Percentiles rank a stretch among this genome's conserved stretches.
Evolutionary conservation across 768 basidiomycete species (phyloP).

Genomic region (Austroboletus festivus): DNA sequence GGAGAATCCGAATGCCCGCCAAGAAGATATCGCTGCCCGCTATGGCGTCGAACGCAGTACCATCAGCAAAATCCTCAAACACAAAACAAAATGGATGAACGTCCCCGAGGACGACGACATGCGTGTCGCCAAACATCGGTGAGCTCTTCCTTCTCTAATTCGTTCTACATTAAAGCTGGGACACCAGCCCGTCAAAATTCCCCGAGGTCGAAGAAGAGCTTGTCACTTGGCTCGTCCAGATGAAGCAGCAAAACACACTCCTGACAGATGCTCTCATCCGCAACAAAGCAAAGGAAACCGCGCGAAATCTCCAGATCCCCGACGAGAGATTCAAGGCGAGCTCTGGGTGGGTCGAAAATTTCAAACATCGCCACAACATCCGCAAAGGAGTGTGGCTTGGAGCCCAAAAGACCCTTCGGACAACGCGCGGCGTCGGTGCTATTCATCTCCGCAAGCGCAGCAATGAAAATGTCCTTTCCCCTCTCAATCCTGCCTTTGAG

Average conservation of each 20-base stretch:
- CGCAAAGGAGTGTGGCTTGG: conserved; percentile 59
- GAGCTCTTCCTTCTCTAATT: conserved; percentile 13
- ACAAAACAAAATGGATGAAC: conserved; percentile 79
- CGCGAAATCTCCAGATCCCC: conserved; percentile 49
- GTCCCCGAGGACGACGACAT: conserved; percentile 56
- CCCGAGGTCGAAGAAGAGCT: conserved; percentile 71
- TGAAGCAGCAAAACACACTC: conserved; percentile 42
- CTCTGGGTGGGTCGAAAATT: conserved; percentile 89
- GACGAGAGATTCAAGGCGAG: conserved; percentile 87
- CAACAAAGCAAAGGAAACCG: conserved; percentile 65
- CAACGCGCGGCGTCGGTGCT: conserved; percentile 29
- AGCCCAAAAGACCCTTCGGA: conserved; percentile 34
- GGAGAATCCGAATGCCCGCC: conserved; percentile 64
- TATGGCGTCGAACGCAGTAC: conserved; percentile 88
- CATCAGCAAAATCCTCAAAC: conserved; percentile 89
- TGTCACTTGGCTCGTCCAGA: conserved; percentile 55
- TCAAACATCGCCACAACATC: conserved; percentile 80
- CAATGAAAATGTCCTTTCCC: conserved; percentile 35
- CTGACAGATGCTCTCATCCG: conserved; percentile 68
- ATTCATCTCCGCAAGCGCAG: conserved; percentile 37
- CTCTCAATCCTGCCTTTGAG: conserved; percentile 40
- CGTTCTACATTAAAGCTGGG: conserved; percentile 6
- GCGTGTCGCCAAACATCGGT: conserved; percentile 71
- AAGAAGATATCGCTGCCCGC: conserved; percentile 77
- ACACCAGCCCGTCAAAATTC: conserved; percentile 70